Conservation (phyloP, 73 alveolate species). For the Breviolum minutum region DNA sequence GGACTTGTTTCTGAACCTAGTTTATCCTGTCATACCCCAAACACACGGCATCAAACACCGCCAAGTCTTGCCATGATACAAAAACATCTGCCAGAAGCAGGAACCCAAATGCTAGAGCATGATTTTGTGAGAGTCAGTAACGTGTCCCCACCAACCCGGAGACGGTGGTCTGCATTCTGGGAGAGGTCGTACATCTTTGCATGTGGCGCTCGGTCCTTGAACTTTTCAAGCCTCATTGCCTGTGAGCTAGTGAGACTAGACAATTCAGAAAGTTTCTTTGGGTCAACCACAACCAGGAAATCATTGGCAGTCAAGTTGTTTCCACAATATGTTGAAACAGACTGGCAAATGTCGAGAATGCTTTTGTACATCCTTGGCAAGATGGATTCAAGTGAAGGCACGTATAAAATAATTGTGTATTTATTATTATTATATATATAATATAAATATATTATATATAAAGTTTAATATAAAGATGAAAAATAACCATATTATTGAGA, state of each 20-base stretch:
- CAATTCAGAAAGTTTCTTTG: neutral
- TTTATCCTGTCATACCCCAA: too few species aligned
- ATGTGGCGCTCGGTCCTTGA: neutral
- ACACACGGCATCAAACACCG: neutral
- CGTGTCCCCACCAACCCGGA: neutral
- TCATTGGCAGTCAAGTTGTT: neutral
- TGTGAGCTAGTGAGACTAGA: neutral
- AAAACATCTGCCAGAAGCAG: neutral
- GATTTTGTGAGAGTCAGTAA: neutral
- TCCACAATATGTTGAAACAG: neutral
- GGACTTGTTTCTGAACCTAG: too few species aligned
- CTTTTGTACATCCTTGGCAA: constrained; percentile 20
- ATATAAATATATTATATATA: too few species aligned
- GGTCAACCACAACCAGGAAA: neutral
- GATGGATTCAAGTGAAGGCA: too few species aligned
- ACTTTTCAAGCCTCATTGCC: neutral
- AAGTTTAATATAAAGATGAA: too few species aligned
- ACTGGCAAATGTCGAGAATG: neutral
- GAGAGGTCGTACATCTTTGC: neutral
- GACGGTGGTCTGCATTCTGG: neutral
- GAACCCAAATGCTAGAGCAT: neutral
- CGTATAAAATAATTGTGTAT: too few species aligned
- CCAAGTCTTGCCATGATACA: neutral
- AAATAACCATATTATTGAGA: too few species aligned
- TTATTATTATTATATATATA: too few species aligned